Base-by-base conservation (phyloP, 2,329 filamentous ascomycete genomes). In the Botrytis deweyae region DNA sequence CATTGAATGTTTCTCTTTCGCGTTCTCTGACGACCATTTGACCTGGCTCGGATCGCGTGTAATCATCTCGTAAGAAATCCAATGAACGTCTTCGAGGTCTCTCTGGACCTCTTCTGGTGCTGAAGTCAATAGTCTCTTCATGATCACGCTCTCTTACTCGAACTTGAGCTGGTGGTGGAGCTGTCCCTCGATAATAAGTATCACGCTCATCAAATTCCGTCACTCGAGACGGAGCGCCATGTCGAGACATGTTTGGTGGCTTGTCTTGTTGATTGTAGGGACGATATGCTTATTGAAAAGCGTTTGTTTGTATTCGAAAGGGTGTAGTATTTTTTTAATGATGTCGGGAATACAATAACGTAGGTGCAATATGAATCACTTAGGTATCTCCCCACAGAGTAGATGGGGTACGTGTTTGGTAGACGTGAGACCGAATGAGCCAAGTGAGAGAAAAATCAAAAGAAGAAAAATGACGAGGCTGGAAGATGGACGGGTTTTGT, bases 221-320 rank as follows among this genome's bases (percentile, higher is more conserved):
- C 44, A 71, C 67, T 61, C 72, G 65, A 55, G 72, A 63, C 25
- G 72, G 71, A 29, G 73, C 76, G 52, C 75, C 76, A 59, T 76
- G 77, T 63, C 76, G 58, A 55, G 77, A 78, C 77, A 78, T 78
- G 33, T 59, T 70, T 67, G 38, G 12, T 59, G 25, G 22, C 33
- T n/a, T 8, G 61, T n/a, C 12, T 52, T 49, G 49, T 72, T 67
- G 46, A 12, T 63, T 49, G 20, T n/a, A n/a, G 93, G 79, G 97
- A 95, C 78, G 92, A 64, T 29, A 20, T 38, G 38, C 64, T 52
- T 52, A 25, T 36, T 67, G 44, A 52, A 7, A 7, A 58, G n/a
- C 3, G 22, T 38, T 46, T 67, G 22, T 40, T 40, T 40, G 46
- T 94, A 2, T 90, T 90, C 0, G 90, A 97, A 80, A 97, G 97